phyloP scores from a whole-genome alignment of 148 eudicot species.

The Diospyros lotus region DNA sequence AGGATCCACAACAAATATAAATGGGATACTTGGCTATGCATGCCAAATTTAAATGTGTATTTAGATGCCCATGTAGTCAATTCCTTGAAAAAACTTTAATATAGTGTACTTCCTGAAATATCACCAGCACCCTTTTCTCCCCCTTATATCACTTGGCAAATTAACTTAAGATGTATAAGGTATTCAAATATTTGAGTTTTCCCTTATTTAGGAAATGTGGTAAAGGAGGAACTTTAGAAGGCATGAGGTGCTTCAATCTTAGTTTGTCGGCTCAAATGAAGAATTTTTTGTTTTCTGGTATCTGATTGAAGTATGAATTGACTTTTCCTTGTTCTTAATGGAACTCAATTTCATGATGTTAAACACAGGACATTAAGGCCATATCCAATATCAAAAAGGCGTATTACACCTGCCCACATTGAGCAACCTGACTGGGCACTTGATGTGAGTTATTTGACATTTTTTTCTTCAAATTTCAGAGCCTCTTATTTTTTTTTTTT shows the following conservation, averaged over 20 bases:
- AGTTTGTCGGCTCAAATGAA: too few relatives aligned
- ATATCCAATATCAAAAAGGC: slow-evolving; percentile 70
- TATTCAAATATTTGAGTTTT: too few relatives aligned
- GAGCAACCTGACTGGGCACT: slow-evolving; percentile 87
- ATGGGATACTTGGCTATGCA: too few relatives aligned
- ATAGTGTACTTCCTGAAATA: neutral
- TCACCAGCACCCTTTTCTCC: neutral
- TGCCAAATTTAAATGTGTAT: too few relatives aligned
- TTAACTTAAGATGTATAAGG: too few relatives aligned
- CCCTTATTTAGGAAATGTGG: too few relatives aligned
- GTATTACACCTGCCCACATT: slow-evolving; percentile 62
- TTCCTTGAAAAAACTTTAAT: neutral
- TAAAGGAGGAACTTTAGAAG: too few relatives aligned
- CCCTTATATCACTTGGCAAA: too few relatives aligned
- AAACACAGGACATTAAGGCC: slow-evolving; percentile 65
- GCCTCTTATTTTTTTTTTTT: neutral
- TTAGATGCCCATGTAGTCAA: neutral
- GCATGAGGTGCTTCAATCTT: too few relatives aligned
- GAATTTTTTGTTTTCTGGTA: neutral
- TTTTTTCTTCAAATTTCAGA: slow-evolving; percentile 6
- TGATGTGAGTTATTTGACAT: slow-evolving; percentile 54
- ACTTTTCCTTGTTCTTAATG: slow-evolving; percentile 4
- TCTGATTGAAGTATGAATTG: neutral
- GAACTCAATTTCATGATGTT: slow-evolving; percentile 4
- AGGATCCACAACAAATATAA: too few relatives aligned